Evolutionary conservation across 2,329 filamentous ascomycete species (phyloP), one percentile per base, ranked within the genome.

Genomic region (Talaromyces sp.): DNA sequence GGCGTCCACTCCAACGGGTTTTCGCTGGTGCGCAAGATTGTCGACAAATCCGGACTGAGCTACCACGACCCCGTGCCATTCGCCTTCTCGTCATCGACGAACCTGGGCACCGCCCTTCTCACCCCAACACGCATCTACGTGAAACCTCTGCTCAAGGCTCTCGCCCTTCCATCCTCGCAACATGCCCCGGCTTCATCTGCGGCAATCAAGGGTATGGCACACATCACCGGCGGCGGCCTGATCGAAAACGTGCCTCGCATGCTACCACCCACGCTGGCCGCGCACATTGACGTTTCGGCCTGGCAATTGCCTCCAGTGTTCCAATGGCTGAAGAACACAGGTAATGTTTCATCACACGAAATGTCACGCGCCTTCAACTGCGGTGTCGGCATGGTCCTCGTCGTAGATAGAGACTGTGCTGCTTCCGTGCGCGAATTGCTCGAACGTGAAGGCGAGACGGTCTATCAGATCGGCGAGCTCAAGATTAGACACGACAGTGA

Each of bases 1-100:
- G 95, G 95, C 32, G 86, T 93, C 1, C 95, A 99, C 81, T 97
- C 93, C 35, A 99, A 99, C 76, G 95, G 95, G 55, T 99, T 96
- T 81, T 97, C 93, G 0, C 87, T 99, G n/a, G 89, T 98, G 35
- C 89, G 95, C 63, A 90, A 91, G 72, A 93, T 98, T 69, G 82
- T 98, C 64, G 86, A 91, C 67, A 82, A 83, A 62, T 84, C 88
- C 38, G 86, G 87, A 4, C 80, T 98, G 4, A 78, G 78, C 50
- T 97, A 93, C 78, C 81, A 83, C 13, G 86, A 89, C 66, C 72
- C 82, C 1, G 88, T 89, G 1, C 95, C 95, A 1, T 99, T 95
- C 92, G 82, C 88, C 63, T 69, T 75, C 43, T 38, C 58, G 19
- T 41, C 58, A 29, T 5, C 35, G 1, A 91, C 56, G 63, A 70